These are phyloP conservation scores for Amanita subjunquillea DNA, from an alignment of 768 basidiomycete genomes.

Conservation along the genomic window DNA sequence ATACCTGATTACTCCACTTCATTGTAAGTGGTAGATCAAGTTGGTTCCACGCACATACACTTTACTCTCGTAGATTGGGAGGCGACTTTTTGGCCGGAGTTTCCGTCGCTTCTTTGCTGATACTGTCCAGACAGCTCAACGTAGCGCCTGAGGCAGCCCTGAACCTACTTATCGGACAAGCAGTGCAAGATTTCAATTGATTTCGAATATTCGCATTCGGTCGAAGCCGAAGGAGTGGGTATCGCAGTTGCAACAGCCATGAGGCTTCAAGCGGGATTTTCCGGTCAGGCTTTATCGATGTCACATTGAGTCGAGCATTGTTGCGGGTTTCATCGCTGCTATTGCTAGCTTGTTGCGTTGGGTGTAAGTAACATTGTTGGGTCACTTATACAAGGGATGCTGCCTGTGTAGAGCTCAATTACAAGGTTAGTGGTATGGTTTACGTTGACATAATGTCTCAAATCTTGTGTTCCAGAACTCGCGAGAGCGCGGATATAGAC, in stretches of 20 bases:
- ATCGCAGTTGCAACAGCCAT: conserved; percentile 71
- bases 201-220: conserved; percentile 27
- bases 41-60: not conserved
- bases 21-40: conserved; percentile 33
- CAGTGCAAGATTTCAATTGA: conserved; percentile 61
- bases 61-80: conserved; percentile 17
- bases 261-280: conserved; percentile 86
- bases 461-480: conserved; percentile 34
- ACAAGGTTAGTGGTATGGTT: conserved; percentile 48
- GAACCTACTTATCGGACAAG: conserved; percentile 80
- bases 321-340: conserved; percentile 84
- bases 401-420: conserved; percentile 91
- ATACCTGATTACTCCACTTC: conserved; percentile 67
- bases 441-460: not conserved
- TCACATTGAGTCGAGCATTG: conserved; percentile 82
- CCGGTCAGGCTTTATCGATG: conserved; percentile 87
- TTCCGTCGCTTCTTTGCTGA: conserved; percentile 76
- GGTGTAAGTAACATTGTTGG: conserved; percentile 74
- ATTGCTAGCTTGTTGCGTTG: conserved; percentile 85
- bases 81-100: conserved; percentile 76
- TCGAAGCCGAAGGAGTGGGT: conserved; percentile 41
- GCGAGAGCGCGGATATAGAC: conserved; percentile 87
- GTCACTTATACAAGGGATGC: conserved; percentile 78
- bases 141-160: conserved; percentile 87
- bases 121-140: conserved; percentile 71